Conservation (phyloP, 169 alveolate species). For the Eimeria falciformis region DNA sequence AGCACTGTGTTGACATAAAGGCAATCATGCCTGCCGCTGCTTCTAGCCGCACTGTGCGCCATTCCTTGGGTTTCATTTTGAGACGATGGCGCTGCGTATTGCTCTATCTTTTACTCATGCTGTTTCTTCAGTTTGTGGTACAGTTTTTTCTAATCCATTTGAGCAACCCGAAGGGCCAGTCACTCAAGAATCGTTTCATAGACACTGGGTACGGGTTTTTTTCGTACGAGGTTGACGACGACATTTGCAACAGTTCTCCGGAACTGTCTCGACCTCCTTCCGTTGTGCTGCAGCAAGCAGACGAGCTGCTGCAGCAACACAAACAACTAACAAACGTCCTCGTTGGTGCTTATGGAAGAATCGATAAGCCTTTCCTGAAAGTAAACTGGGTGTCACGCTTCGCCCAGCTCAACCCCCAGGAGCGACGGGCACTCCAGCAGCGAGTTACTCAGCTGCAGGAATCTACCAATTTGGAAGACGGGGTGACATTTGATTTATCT, state of each 20-base stretch:
- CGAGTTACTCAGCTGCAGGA: background rate
- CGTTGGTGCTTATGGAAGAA: background rate
- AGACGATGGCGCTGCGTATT: slow-evolving; percentile 14
- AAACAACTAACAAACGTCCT: background rate
- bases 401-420: slow-evolving; percentile 15
- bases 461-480: background rate
- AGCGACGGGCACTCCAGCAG: slow-evolving; percentile 3
- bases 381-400: slow-evolving; percentile 55
- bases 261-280: slow-evolving; percentile 52
- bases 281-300: slow-evolving; percentile 56
- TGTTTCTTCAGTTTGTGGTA: background rate
- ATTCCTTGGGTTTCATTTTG: too few species aligned
- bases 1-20: too few species aligned
- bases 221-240: slow-evolving; percentile 35
- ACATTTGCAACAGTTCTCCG: slow-evolving; percentile 21
- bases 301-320: slow-evolving; percentile 51
- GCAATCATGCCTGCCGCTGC: too few species aligned
- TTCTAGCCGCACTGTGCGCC: too few species aligned
- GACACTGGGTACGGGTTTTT: slow-evolving; percentile 60
- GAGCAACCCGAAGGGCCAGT: slow-evolving; percentile 5
- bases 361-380: background rate
- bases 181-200: background rate
- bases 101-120: background rate
- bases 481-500: background rate
- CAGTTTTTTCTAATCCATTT: background rate